Base-by-base conservation (phyloP, 2,329 filamentous ascomycete species). In the Microdochium trichocladiopsis region DNA sequence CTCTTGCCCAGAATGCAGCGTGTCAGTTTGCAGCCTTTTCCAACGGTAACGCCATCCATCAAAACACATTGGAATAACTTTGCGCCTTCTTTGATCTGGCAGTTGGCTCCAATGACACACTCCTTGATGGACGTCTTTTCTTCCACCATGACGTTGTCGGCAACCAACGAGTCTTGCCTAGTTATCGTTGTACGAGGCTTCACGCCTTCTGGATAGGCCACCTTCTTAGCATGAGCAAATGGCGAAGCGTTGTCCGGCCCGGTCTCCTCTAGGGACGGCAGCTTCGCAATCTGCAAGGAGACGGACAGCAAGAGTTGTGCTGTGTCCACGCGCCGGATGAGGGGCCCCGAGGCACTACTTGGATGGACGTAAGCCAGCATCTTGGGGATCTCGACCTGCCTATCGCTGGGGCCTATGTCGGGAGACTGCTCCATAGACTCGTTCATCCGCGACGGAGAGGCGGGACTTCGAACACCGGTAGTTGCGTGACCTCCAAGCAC, bases 41-140 rank as follows among this genome's bases (percentile, higher is more conserved):
- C 92, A 12, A 99, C 79, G 8, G 89, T 84, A 1, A 89, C 92
- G 3, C 90, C 90, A 55, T 97, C 93, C 90, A 97, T 96, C 21
- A 97, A 73, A 48, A 97, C 70, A 68, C 93, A 97, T 57, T 92
- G 82, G n/a, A 84, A 85, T 47, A 99, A 72, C 58, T 92, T 88
- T 25, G 88, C 90, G n/a, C 91, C 90, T 59, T 87, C 84, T 56
- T 86, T 84, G 57, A 99, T 93, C 61, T 88, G 86, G 66, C 90
- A 95, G 60, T 90, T 90, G 4, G 89, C 83, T 2, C 94, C 94
- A 41, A 99, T 83, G 25, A 96, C 90, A 36, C 79, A 87, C 69
- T 96, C 90, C 68, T 96, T 96, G 71, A 99, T 88, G n/a, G 91
- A 87, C 23, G 84, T 86, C 66, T 93, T 93, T 61, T 93, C 89